Conservation (phyloP, 2,329 filamentous ascomycete species). For the Sphaerulina musiva region DNA sequence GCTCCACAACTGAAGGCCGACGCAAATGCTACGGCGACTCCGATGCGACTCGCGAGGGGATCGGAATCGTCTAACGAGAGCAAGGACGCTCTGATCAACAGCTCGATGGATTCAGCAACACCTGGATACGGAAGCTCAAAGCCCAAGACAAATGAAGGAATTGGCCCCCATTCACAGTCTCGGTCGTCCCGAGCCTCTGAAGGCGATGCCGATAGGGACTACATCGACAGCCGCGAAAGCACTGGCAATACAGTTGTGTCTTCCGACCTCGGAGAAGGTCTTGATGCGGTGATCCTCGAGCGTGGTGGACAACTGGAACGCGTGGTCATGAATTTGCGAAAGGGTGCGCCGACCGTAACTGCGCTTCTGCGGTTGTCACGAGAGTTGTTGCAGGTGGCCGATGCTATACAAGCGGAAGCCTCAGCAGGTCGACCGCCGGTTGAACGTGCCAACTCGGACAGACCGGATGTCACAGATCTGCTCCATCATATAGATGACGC, state of each 20-base stretch:
- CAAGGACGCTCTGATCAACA: background rate
- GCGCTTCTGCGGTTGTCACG: slow-evolving; percentile 24
- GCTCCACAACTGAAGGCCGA: background rate
- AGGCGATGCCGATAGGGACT: background rate
- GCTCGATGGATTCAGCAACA: background rate
- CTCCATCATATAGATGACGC: slow-evolving; percentile 34
- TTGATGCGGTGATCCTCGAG: slow-evolving; percentile 39
- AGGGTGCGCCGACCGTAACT: slow-evolving; percentile 17
- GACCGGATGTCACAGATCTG: slow-evolving; percentile 32
- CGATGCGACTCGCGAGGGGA: background rate
- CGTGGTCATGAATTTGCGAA: slow-evolving; percentile 37
- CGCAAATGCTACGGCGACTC: background rate
- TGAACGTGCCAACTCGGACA: slow-evolving; percentile 16
- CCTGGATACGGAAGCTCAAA: background rate
- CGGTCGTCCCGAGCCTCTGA: background rate
- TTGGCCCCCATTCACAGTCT: background rate
- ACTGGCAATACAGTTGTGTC: slow-evolving; percentile 7
- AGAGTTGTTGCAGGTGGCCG: slow-evolving; percentile 25
- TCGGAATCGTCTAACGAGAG: background rate
- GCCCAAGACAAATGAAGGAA: background rate
- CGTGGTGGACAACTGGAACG: slow-evolving; percentile 35
- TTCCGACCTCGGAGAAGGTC: slow-evolving; percentile 34
- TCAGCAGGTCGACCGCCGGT: slow-evolving; percentile 7
- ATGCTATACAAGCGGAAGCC: slow-evolving; percentile 16
- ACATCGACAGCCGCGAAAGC: background rate